A percentile compares a stretch with the other conserved stretches of the same genome.
Conservation (phyloP, 441 rosid species). For the Adansonia rubrostipa region DNA sequence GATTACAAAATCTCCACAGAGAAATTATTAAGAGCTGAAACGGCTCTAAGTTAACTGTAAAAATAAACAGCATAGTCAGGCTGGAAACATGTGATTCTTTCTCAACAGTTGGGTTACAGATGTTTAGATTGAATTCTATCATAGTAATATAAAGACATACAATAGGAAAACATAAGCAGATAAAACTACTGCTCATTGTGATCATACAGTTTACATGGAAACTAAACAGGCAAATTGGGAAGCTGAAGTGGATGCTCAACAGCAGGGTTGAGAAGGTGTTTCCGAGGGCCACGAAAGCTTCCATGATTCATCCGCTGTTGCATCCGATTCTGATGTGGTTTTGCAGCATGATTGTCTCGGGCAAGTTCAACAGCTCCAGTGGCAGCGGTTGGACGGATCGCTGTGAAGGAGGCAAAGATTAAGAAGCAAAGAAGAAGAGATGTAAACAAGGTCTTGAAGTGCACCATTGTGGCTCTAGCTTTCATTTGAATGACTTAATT, state of each 20-base stretch:
- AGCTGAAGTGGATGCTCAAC: slow-evolving; percentile 37
- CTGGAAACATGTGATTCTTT: not conserved
- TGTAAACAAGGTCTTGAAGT: slow-evolving; percentile 26
- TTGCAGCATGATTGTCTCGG: slow-evolving; percentile 8
- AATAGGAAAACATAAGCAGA: not conserved
- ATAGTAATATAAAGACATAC: not conserved
- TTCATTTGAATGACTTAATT: not conserved
- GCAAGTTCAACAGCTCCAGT: slow-evolving; percentile 1
- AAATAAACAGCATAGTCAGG: not conserved
- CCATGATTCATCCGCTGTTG: slow-evolving; percentile 49
- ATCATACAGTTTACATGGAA: slow-evolving; percentile 2
- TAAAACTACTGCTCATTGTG: not conserved
- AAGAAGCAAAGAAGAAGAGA: slow-evolving; percentile 34
- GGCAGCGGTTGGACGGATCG: slow-evolving; percentile 18
- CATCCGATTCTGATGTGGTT: not conserved
- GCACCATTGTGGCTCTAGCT: slow-evolving; percentile 26
- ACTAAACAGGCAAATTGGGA: slow-evolving; percentile 47
- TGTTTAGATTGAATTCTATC: not conserved
- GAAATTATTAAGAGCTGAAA: not conserved
- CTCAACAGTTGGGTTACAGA: not conserved
- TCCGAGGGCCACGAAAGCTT: slow-evolving; percentile 50
- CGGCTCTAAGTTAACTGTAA: not conserved
- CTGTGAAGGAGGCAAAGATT: slow-evolving; percentile 29
- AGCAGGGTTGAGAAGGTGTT: slow-evolving; percentile 45
- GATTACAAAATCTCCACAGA: no score